Percentiles rank a stretch among this genome's conserved stretches.
phyloP scores from a whole-genome alignment of 225 moss, liverwort and hornwort species.

The Antitrichia curtipendula region DNA sequence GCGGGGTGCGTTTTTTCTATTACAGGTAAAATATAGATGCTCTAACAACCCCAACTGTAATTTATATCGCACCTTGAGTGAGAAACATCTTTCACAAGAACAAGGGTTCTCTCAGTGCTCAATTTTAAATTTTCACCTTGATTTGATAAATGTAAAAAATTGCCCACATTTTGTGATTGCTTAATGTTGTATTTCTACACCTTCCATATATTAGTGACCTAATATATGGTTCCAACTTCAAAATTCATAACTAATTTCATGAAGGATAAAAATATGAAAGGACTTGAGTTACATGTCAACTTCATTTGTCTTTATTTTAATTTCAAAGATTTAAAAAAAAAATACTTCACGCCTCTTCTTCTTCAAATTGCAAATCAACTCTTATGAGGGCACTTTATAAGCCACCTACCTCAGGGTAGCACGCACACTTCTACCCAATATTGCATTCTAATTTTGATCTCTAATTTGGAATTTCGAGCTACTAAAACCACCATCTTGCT shows the following conservation, averaged over 20 bases:
- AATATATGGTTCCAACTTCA: not conserved
- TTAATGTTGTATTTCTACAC: not conserved
- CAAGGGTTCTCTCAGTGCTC: accelerated
- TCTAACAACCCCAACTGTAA: not conserved
- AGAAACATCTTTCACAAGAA: not conserved
- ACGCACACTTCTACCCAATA: not conserved
- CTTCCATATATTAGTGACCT: no score
- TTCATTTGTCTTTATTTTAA: not conserved
- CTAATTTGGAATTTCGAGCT: not conserved
- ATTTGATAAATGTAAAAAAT: not conserved
- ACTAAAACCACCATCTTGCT: not conserved
- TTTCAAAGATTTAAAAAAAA: accelerated
- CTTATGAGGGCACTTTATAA: not conserved
- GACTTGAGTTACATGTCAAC: not conserved
- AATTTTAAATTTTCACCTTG: not conserved
- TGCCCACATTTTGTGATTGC: not conserved
- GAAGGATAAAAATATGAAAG: not conserved
- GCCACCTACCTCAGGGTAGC: not conserved
- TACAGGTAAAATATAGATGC: not conserved
- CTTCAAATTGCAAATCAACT: not conserved
- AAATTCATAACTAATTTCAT: not conserved
- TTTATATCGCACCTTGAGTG: not conserved
- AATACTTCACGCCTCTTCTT: not conserved
- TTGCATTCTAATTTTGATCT: not conserved
- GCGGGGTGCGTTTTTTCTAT: no score